These are phyloP conservation scores for Geosmithia putterillii DNA, from an alignment of 2,329 filamentous ascomycete species.

Conservation along the genomic window DNA sequence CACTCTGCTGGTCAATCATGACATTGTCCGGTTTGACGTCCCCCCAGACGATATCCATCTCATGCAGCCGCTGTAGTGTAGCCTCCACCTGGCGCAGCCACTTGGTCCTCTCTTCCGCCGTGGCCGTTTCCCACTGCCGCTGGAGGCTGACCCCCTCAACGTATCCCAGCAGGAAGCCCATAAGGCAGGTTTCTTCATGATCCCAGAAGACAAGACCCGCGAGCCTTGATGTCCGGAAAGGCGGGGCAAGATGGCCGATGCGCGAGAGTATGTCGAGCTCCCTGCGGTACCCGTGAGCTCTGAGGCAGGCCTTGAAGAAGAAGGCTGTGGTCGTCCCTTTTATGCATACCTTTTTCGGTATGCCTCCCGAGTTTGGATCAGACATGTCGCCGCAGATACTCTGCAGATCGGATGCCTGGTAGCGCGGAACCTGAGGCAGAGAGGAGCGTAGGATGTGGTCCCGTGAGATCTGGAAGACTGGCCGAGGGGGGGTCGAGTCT, in stretches of 20 bases:
- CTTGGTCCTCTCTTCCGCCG: neutral
- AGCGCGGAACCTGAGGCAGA: neutral
- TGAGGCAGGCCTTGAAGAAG: neutral
- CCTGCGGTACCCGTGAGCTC: neutral
- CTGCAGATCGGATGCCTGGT: neutral
- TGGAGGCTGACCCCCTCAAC: neutral
- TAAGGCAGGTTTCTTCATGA: neutral
- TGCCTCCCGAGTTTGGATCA: neutral
- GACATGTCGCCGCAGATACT: neutral
- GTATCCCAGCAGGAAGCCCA: neutral
- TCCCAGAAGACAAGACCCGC: neutral
- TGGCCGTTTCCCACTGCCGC: neutral
- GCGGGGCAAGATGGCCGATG: neutral
- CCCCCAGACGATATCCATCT: constrained; percentile 14
- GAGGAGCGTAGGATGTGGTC: neutral
- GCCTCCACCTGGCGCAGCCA: constrained; percentile 8
- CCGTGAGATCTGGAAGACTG: neutral
- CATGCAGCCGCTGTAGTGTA: constrained; percentile 8
- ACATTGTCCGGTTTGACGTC: constrained; percentile 17
- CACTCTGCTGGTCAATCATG: constrained; percentile 12
- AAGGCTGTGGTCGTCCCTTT: neutral
- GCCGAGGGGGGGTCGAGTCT: neutral
- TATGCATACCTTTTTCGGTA: neutral
- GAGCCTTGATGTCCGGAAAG: neutral
- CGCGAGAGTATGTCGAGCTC: neutral